Evolutionary conservation across 108 stramenopile species (phyloP), one percentile per base, ranked within the genome.

Genomic region (Cyclotella cryptica): DNA sequence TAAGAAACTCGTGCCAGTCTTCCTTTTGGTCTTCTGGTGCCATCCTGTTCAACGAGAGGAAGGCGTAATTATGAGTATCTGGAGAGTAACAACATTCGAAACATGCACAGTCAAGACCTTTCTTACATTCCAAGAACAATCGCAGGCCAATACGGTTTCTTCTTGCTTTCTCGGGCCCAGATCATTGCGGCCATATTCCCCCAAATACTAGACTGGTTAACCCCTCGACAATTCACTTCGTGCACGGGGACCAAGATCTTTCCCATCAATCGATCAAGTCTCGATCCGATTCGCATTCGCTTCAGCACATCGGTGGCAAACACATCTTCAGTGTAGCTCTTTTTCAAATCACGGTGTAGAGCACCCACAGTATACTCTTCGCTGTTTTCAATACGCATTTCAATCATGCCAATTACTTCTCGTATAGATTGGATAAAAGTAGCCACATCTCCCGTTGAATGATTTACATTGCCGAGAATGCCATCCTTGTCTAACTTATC

Each of bases 131-230:
- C 95, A 30, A 96, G 69, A 42, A 93, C 92, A 28, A 96, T 84
- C n/a, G 95, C 92, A 15, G 95, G 95, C 95, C 95, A 96, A 66
- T 79, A 93, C 1, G 95, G 95, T 62, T 93, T 93, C 76, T 96
- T 93, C 83, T 88, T 92, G 54, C 86, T 87, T 74, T 96, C 95
- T 22, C 95, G 78, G 12, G 92, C 95, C 95, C 95, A 96, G 17
- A 96, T 89, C 19, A 87, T 81, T n/a, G 95, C 92, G 26, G 95
- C 95, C 88, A 93, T 93, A 71, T 91, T 92, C 3, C 95, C 95
- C 95, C 95, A 96, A 64, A 96, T 85, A 60, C 88, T 89, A 9
- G 92, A 93, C 73, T 96, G 95, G 55, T 91, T 93, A 1, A 96
- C 92, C 5, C 95, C 95, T 49, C 95, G 84, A 55, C 87, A 86